These are phyloP conservation scores for Amanita molliuscula DNA, from an alignment of 768 basidiomycete genomes.

Conservation along the genomic window DNA sequence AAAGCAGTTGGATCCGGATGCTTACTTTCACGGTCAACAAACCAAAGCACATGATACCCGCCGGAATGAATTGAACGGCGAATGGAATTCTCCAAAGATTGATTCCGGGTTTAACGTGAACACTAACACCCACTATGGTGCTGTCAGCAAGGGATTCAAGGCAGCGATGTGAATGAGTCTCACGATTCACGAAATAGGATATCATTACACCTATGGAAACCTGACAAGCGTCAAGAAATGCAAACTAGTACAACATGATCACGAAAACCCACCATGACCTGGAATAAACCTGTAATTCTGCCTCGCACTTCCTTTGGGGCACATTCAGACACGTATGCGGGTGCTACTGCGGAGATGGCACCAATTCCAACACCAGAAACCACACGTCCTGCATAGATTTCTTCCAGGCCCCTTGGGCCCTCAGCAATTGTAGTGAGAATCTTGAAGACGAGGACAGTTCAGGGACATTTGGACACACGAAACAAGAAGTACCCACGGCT, in stretches of 20 bases:
- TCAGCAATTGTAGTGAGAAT: conserved; percentile 62
- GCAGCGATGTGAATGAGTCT: conserved; percentile 15
- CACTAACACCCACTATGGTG: conserved; percentile 43
- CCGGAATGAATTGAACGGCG: conserved; percentile 66
- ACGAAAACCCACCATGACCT: conserved; percentile 51
- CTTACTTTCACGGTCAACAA: conserved; percentile 52
- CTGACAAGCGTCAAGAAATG: conserved; percentile 13
- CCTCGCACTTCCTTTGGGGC: conserved; percentile 82
- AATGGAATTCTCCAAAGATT: conserved; percentile 66
- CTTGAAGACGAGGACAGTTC: conserved; percentile 19
- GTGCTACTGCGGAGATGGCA: conserved; percentile 73
- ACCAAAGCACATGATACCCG: conserved; percentile 59
- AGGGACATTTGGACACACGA: neutral
- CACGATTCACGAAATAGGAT: conserved; percentile 74
- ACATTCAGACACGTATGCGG: conserved; percentile 82
- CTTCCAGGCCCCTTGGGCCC: conserved; percentile 43
- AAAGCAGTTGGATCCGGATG: neutral
- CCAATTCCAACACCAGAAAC: conserved; percentile 77
- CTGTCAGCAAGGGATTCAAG: neutral
- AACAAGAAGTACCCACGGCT: conserved; percentile 37
- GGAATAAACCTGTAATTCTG: conserved; percentile 77
- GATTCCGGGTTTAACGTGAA: conserved; percentile 36
- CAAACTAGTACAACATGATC: neutral
- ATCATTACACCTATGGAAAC: conserved; percentile 78
- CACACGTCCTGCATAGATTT: conserved; percentile 77